A percentile compares a stretch with the other conserved stretches of the same genome.
Evolutionary conservation across 495 filamentous ascomycete genomes (phyloP).

Genomic region (Beverwykella pulmonaria): DNA sequence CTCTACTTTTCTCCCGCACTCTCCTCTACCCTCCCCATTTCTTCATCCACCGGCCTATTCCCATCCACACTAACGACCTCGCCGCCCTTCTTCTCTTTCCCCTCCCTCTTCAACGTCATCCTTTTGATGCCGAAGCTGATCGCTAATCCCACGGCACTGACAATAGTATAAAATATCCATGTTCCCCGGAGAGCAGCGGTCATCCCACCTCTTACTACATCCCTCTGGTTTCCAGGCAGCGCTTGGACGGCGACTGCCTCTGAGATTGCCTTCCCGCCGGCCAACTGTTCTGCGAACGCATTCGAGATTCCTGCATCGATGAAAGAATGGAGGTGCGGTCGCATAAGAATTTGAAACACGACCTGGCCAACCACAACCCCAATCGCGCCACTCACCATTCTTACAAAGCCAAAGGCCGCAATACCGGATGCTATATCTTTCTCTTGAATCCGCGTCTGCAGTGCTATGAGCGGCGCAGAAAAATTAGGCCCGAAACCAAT

Average conservation of each 20-base stretch:
- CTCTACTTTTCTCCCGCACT: neutral
- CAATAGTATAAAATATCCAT: conserved; percentile 27
- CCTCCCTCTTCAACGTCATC: conserved; percentile 58
- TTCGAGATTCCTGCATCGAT: conserved; percentile 6
- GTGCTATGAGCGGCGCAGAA: conserved; percentile 61
- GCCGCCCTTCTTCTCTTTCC: conserved; percentile 45
- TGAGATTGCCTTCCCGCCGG: conserved; percentile 28
- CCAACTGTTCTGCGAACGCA: conserved; percentile 21
- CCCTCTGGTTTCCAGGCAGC: conserved; percentile 14
- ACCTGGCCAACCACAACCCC: conserved; percentile 38
- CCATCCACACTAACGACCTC: neutral
- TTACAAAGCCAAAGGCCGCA: conserved; percentile 35
- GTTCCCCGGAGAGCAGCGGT: conserved; percentile 5
- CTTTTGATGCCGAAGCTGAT: conserved; percentile 59
- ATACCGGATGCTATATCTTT: conserved; percentile 36
- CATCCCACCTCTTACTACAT: conserved; percentile 18
- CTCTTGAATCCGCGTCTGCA: conserved; percentile 56
- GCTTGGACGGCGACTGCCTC: conserved; percentile 4
- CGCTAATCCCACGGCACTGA: conserved; percentile 45
- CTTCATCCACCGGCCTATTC: neutral
- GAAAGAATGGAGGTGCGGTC: conserved; percentile 43
- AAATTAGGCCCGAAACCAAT: conserved; percentile 61
- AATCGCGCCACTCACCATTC: conserved; percentile 37
- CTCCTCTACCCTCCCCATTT: neutral
- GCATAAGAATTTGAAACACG: conserved; percentile 31